Evolutionary conservation across 345 rosid species (phyloP), one percentile per base, ranked within the genome.

Genomic region (Aethionema arabicum): DNA sequence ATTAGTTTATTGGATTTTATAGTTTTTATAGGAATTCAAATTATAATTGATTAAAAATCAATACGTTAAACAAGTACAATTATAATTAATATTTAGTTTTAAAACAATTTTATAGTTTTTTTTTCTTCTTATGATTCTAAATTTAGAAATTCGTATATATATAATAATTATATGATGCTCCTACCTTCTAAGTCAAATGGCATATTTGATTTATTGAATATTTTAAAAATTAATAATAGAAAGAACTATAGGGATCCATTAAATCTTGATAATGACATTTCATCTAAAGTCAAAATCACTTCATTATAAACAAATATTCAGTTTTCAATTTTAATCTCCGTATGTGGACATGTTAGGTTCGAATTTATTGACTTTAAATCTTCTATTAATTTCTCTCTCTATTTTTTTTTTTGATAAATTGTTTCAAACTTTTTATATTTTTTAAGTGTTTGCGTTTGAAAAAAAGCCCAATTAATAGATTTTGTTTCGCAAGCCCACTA

Each of bases 211-310:
- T n/a, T 51, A 6, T 51, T 51, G 32, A 67, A 41, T 27, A 14
- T 6, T 27, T 39, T 39, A 8, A 0, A 14, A 9, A 36, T 12
- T 7, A 40, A n/a, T 41, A 40, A 6, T 9, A 21, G 27, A 21
- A 21, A 21, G 27, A 21, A 21, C 0, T 48, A 48, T 32, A 59
- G 37, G 43, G n/a, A 52, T 32, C 37, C 8, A 14, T 36, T 52
- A 44, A 11, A 30, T n/a, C 15, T 60, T 27, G 66, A 43, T 37
- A 38, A 40, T 37, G 66, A 60, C 55, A 11, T 52, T 37, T 36
- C 49, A 36, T 31, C 67, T 49, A 48, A 69, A 55, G 74, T 69
- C 68, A 61, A 39, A 4, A 16, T 10, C 45, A 15, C 3, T 45
- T 21, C 39, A 21, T 21, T 21, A 21, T 21, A 21, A 21, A 21